phyloP scores from a whole-genome alignment of 495 filamentous ascomycete genomes.

The Aspergillus avenaceus region DNA sequence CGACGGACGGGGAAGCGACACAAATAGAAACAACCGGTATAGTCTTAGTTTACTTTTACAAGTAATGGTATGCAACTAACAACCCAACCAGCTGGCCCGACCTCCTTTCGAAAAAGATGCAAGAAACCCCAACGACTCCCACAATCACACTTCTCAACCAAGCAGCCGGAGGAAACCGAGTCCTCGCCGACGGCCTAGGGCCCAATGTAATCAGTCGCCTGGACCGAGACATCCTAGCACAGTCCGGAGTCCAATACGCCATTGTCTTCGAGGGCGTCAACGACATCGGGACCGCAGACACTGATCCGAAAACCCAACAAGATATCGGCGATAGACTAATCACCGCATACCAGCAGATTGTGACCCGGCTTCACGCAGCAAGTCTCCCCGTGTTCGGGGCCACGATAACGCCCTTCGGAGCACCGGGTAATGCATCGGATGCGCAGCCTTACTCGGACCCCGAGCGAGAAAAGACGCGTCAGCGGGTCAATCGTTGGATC shows the following conservation, averaged over 20 bases:
- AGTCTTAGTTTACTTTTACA: not conserved
- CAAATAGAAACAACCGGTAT: slow-evolving; percentile 62
- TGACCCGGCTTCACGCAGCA: slow-evolving; percentile 48
- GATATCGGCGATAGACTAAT: slow-evolving; percentile 48
- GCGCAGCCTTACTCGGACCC: slow-evolving; percentile 49
- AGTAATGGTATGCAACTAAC: not conserved
- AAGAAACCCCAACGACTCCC: slow-evolving; percentile 38
- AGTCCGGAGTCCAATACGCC: slow-evolving; percentile 54
- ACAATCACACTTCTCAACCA: slow-evolving; percentile 60
- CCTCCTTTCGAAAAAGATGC: slow-evolving; percentile 53
- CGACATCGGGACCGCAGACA: slow-evolving; percentile 56
- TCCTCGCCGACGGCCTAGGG: slow-evolving; percentile 59
- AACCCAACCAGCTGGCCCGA: slow-evolving; percentile 60
- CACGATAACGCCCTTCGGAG: slow-evolving; percentile 67
- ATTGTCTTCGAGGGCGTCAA: slow-evolving; percentile 75
- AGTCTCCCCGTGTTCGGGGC: slow-evolving; percentile 58
- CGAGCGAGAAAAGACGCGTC: slow-evolving; percentile 52
- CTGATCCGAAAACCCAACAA: slow-evolving; percentile 44
- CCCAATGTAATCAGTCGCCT: slow-evolving; percentile 58
- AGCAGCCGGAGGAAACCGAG: slow-evolving; percentile 69
- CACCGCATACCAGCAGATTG: slow-evolving; percentile 55
- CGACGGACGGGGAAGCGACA: slow-evolving; percentile 61
- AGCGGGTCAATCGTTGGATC: slow-evolving; percentile 62
- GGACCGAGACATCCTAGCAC: slow-evolving; percentile 59
- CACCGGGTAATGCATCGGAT: slow-evolving; percentile 25